Base-by-base conservation (phyloP, 106 monocot species). In the Acorus gramineus region DNA sequence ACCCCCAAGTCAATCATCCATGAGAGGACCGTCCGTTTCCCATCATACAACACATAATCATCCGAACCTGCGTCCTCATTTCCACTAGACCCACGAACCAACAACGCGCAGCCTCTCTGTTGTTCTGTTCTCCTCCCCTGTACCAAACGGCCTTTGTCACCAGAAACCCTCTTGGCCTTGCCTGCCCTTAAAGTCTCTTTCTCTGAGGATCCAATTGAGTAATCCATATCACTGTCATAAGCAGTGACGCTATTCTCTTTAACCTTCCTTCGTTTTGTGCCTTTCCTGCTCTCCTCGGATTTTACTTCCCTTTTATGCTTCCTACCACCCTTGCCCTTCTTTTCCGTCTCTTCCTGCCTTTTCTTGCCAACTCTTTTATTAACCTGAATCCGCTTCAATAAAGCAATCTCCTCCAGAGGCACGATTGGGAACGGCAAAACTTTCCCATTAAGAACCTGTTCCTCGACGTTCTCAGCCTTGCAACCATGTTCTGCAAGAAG, bases 1-100 rank as follows among this genome's bases (percentile, higher is more conserved):
- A 80, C 52, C 13, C 84, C 82, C 11, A 80, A 62, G 74, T 93
- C 93, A 47, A 93, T 83, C 75, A 93, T 62, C 93, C 93, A 93
- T 59, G 88, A 77, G 14, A 93, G 66, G 61, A 85, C 57, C 9
- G 88, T 85, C 4, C 88, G 66, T 57, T 84, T 87, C 64, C 82
- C 75, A 58, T 49, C 42, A 82, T 87, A 93, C 5, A 76, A 81
- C 64, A 72, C 71, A 66, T 82, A 87, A 69, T 55, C 67, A 70
- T 78, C 68, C 56, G 9, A 44, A 44, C 61, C 68, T 59, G 61
- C 59, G 59, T 74, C 78, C 13, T 55, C 44, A 6, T 74, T 82
- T 56, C 69, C 58, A 50, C 78, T 76, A 28, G 73, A 59, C 14
- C 64, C 73, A 11, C 88, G 85, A 74, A 67, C 78, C 68, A 88